Evolutionary conservation across 2,329 filamentous ascomycete genomes (phyloP), one percentile per base, ranked within the genome.

Genomic region (Scedosporium boydii): DNA sequence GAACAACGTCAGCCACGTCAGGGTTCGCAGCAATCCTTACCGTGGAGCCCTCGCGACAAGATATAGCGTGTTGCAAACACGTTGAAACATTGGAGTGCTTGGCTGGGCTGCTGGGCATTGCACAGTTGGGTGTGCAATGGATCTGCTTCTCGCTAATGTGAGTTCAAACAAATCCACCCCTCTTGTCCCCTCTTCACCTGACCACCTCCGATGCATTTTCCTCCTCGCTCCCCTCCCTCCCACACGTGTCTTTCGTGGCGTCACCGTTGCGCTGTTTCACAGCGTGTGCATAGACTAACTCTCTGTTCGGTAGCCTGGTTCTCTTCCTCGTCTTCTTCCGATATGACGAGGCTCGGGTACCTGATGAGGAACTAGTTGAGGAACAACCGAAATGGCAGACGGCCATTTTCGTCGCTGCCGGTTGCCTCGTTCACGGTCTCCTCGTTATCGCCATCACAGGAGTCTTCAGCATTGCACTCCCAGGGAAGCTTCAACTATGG

Each of bases 291-390:
- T 56, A 55, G 53, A 48, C 68, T 74, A 63, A 73, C 62, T n/a
- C 23, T 21, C 41, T n/a, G 38, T 27, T 29, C 51, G 44, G 27
- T 68, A 98, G 93, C 67, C 86, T 98, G 60, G 80, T 96, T 21
- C 83, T 99, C n/a, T 99, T 96, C 76, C 84, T 98, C 63, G 85
- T 96, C 68, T 99, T 96, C 81, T 97, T 96, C 76, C 90, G 90
- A 42, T 87, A 87, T 69, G 81, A 81, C 68, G 79, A 75, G 64
- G 80, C 74, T 63, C 78, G 75, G 66, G 75, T 78, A 6, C 79
- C 78, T 53, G 80, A 77, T n/a, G 80, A 63, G 51, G 79, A 81
- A 65, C 75, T 78, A 27, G 74, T 74, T 21, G 76, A 78, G 26
- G 77, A 83, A 62, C 78, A 82, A 64, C 86, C 87, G 18, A 87